Evolutionary conservation across 345 rosid genomes (phyloP).

Genomic region (Eucalyptus camaldulensis): DNA sequence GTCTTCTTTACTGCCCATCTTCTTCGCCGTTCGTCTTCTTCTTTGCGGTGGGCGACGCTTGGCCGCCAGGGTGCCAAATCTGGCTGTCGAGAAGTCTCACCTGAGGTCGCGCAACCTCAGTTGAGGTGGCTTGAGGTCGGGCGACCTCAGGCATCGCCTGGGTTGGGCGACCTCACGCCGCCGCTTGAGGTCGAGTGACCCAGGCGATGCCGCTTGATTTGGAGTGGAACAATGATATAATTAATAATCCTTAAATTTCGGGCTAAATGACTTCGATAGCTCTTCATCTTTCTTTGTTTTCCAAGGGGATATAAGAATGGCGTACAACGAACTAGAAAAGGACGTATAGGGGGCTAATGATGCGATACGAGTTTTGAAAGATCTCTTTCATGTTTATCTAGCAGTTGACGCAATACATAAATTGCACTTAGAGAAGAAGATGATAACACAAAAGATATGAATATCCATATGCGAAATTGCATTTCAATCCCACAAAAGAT

Average conservation of each 20-base stretch:
- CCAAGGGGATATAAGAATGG: not conserved
- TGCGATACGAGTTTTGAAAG: too few relatives aligned
- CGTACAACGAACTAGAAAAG: not conserved
- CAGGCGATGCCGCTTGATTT: too few relatives aligned
- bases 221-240: not conserved
- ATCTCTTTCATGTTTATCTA: not conserved
- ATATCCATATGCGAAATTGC: not conserved
- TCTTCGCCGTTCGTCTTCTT: too few relatives aligned
- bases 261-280: not conserved
- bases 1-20: too few relatives aligned
- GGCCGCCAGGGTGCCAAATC: too few relatives aligned
- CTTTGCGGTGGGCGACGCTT: too few relatives aligned
- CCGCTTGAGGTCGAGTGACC: too few relatives aligned
- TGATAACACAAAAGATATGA: not conserved
- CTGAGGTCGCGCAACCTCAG: too few relatives aligned
- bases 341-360: not conserved
- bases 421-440: not conserved
- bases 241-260: not conserved
- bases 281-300: not conserved
- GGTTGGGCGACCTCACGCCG: rapidly evolving
- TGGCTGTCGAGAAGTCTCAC: too few relatives aligned
- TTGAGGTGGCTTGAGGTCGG: too few relatives aligned
- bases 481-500: not conserved
- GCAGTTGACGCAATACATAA: rapidly evolving
- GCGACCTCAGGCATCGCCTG: too few relatives aligned